Conservation (phyloP, 1,284 basidiomycete genomes). For the Ustilago loliicola region DNA sequence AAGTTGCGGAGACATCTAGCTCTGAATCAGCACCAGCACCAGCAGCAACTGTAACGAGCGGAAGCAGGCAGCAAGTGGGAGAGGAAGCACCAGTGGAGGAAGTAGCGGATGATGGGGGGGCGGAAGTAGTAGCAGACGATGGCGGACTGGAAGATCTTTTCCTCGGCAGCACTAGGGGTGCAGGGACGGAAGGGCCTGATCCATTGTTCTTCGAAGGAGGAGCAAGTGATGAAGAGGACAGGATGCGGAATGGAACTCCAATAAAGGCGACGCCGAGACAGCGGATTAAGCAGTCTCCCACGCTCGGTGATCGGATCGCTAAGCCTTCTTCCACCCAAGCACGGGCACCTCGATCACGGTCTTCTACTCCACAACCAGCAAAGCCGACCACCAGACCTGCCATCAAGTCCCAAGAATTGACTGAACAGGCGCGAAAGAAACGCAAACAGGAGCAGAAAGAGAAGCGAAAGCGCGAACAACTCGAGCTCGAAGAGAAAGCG, state of each 20-base stretch:
- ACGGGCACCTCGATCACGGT: neutral
- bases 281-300: constrained; percentile 19
- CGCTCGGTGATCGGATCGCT: constrained; percentile 18
- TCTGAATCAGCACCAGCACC: neutral
- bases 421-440: neutral
- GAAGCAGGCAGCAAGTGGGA: constrained; percentile 1
- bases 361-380: constrained; percentile 12
- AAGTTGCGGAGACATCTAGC: neutral
- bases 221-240: constrained; percentile 20
- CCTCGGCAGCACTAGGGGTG: constrained; percentile 9
- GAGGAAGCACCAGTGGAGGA: neutral
- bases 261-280: neutral
- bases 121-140: too few species aligned
- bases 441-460: neutral
- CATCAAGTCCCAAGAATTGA: too few species aligned
- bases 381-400: neutral
- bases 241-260: constrained; percentile 15
- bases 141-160: constrained; percentile 28
- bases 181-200: neutral
- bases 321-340: neutral
- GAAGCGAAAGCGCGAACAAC: constrained; percentile 8
- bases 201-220: constrained; percentile 27
- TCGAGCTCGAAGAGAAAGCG: constrained; percentile 13
- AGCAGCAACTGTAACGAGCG: neutral
- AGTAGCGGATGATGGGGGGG: neutral